A percentile compares a stretch with the other conserved stretches of the same genome.
phyloP scores from a whole-genome alignment of 2,329 filamentous ascomycete genomes.

The Pseudogymnoascus sp. region DNA sequence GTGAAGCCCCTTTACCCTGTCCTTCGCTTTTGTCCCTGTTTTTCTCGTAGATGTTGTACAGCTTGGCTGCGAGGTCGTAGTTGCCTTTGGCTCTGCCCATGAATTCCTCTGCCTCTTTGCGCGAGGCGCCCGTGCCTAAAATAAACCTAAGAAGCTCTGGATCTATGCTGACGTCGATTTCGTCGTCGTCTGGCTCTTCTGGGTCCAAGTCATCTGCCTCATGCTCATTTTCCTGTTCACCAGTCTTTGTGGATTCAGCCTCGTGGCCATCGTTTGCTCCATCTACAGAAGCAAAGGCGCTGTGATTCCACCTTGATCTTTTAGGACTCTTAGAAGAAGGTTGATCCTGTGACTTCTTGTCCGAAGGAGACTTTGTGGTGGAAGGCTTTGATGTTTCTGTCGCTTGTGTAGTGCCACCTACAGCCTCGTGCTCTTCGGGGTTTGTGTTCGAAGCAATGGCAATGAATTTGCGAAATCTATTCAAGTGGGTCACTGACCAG shows the following conservation, averaged over 20 bases:
- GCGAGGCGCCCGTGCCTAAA: background rate
- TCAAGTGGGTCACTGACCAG: conserved; percentile 45
- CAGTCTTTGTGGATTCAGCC: background rate
- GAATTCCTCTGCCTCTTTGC: background rate
- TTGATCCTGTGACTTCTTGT: background rate
- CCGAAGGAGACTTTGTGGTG: background rate
- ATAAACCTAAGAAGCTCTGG: background rate
- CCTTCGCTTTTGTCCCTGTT: background rate
- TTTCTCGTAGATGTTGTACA: background rate
- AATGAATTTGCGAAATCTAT: conserved; percentile 46
- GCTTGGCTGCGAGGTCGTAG: background rate
- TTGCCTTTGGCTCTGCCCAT: background rate
- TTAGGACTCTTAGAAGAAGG: background rate
- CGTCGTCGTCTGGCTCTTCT: background rate
- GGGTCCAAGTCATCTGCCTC: background rate
- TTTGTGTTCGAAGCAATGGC: conserved; percentile 38
- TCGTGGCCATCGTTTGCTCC: background rate
- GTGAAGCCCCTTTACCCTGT: background rate
- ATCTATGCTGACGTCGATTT: background rate
- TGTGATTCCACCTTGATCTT: background rate
- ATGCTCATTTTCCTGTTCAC: background rate
- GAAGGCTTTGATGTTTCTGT: background rate
- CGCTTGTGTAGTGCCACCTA: background rate
- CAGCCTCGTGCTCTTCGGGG: background rate
- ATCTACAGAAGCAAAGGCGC: background rate